A percentile compares a stretch with the other conserved stretches of the same genome.
Conservation (phyloP, 305 asterid genomes). For the Fraxinus sp. region DNA sequence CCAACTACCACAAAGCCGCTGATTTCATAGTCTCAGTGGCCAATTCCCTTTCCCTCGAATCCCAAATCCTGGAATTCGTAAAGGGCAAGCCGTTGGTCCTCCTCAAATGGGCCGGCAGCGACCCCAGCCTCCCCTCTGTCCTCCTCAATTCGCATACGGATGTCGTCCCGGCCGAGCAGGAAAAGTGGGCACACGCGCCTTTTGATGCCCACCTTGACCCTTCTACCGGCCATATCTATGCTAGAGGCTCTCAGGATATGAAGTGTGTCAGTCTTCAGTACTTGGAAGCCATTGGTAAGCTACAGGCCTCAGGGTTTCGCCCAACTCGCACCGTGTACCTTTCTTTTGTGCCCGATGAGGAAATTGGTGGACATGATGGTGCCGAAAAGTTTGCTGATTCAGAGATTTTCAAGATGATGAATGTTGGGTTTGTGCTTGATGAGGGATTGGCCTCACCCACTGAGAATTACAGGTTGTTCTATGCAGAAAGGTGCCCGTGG, state of each 20-base stretch:
- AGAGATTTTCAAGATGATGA: conserved; percentile 66
- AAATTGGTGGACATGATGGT: conserved; percentile 90
- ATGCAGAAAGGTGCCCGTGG: conserved; percentile 86
- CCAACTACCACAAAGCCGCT: conserved; percentile 67
- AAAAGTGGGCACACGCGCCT: conserved; percentile 81
- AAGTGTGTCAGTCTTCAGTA: conserved; percentile 89
- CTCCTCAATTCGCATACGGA: conserved; percentile 97
- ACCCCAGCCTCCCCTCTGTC: conserved; percentile 69
- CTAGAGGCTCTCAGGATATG: conserved; percentile 98
- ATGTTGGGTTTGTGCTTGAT: conserved; percentile 81
- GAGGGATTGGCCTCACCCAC: conserved; percentile 84
- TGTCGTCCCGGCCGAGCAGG: conserved; percentile 85
- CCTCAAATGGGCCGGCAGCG: conserved; percentile 73
- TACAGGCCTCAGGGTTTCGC: conserved; percentile 56
- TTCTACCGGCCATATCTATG: conserved; percentile 67
- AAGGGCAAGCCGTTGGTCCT: conserved; percentile 71
- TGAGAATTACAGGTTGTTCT: conserved; percentile 65
- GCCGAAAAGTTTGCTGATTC: conserved; percentile 74
- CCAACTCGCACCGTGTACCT: conserved; percentile 74
- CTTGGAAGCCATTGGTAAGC: conserved; percentile 81
- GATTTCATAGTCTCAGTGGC: conserved; percentile 68
- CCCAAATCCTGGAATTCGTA: conserved; percentile 57
- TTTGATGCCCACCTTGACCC: conserved; percentile 68
- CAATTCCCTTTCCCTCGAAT: conserved; percentile 56
- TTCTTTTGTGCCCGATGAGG: conserved; percentile 94